Evolutionary conservation across 495 filamentous ascomycete species (phyloP).

Genomic region (Aspergillus steynii): DNA sequence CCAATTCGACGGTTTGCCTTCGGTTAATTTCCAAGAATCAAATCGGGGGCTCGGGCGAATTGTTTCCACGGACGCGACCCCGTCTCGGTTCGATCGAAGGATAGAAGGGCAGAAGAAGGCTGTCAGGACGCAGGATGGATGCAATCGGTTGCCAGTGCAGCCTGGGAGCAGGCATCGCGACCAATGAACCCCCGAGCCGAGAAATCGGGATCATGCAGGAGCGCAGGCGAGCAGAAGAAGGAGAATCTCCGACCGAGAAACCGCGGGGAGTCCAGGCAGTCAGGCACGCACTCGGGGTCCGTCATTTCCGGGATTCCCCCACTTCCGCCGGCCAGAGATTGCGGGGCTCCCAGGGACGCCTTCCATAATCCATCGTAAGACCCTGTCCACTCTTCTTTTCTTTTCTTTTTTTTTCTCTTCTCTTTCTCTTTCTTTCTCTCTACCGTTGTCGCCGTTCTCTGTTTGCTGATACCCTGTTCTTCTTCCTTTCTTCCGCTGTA

Average conservation of each 20-base stretch:
- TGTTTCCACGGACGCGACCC: neutral
- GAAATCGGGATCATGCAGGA: neutral
- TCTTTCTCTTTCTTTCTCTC: neutral
- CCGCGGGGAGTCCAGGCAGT: neutral
- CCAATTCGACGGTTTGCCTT: neutral
- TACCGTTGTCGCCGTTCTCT: neutral
- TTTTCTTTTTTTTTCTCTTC: slow-evolving; percentile 8
- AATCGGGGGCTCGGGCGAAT: slow-evolving; percentile 3
- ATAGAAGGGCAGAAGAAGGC: no score
- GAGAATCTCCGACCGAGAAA: neutral
- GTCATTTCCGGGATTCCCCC: neutral
- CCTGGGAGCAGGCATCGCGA: neutral
- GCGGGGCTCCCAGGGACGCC: slow-evolving; percentile 3
- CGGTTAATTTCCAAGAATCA: slow-evolving; percentile 5
- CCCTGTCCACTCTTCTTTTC: slow-evolving; percentile 8
- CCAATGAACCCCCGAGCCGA: neutral
- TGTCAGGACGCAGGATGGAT: neutral
- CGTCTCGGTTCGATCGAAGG: neutral
- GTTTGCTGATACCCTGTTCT: neutral
- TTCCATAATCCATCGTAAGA: slow-evolving; percentile 5
- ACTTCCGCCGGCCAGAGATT: neutral
- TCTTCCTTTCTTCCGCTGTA: slow-evolving; percentile 1
- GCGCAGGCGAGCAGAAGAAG: neutral
- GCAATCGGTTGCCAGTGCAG: neutral
- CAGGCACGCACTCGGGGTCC: neutral